Evolutionary conservation across 2,329 filamentous ascomycete species (phyloP).

Genomic region (Pestalotiopsis sp.): DNA sequence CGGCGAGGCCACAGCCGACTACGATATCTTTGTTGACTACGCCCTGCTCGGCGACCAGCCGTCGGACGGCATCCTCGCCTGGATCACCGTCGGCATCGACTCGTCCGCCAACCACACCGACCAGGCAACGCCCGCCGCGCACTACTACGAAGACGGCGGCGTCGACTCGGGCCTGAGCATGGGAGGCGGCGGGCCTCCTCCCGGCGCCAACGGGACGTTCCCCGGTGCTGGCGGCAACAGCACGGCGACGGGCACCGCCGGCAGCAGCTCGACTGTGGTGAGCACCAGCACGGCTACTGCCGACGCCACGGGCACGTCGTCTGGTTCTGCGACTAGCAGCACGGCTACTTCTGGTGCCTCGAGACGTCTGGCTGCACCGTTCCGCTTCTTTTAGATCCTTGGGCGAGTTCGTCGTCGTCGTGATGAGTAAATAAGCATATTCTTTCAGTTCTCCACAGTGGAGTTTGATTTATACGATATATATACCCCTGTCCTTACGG

Average conservation of each 20-base stretch:
- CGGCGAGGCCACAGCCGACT: neutral
- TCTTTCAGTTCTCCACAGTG: neutral
- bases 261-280: neutral
- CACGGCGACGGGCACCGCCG: neutral
- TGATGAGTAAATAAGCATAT: neutral
- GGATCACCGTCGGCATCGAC: conserved; percentile 10
- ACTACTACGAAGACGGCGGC: conserved; percentile 5
- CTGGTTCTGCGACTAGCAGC: neutral
- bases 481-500: neutral
- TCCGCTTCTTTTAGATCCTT: neutral
- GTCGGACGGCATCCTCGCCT: conserved; percentile 5
- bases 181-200: neutral
- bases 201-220: neutral
- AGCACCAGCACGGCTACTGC: neutral
- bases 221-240: neutral
- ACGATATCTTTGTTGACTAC: neutral
- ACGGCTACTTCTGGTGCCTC: neutral
- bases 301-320: neutral
- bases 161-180: conserved; percentile 1
- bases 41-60: neutral
- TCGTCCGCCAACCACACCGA: conserved; percentile 4
- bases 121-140: neutral
- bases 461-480: neutral
- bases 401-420: neutral
- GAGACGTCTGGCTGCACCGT: neutral